A percentile compares a stretch with the other conserved stretches of the same genome.
Conservation (phyloP, 441 rosid species). For the Adansonia grandidieri region DNA sequence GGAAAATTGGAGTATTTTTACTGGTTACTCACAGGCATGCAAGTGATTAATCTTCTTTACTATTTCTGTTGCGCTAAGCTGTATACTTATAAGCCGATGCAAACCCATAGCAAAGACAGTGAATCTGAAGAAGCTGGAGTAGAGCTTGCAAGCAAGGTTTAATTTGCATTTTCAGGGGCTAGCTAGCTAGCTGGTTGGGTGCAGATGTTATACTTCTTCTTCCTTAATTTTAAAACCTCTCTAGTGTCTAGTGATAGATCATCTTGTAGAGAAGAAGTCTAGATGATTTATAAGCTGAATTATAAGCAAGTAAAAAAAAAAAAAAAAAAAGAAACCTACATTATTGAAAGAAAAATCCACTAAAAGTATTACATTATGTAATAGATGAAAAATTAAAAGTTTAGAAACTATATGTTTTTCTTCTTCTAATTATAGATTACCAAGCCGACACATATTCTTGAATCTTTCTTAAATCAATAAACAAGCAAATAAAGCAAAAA, state of each 20-base stretch:
- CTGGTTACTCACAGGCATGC: constrained; percentile 75
- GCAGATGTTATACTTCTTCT: too few relatives aligned
- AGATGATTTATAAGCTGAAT: neutral
- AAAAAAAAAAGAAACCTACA: neutral
- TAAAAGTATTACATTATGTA: neutral
- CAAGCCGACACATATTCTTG: too few relatives aligned
- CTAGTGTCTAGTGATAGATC: neutral
- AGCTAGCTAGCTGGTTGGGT: neutral
- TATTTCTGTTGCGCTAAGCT: constrained; percentile 69
- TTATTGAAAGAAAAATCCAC: neutral
- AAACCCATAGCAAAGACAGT: constrained; percentile 42
- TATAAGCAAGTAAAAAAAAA: neutral
- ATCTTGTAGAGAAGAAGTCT: neutral
- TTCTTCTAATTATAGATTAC: too few relatives aligned
- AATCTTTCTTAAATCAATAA: too few relatives aligned
- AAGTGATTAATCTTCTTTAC: constrained; percentile 64
- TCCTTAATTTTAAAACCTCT: too few relatives aligned
- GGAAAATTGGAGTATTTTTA: constrained; percentile 89
- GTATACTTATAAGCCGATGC: constrained; percentile 77
- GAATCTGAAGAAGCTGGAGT: constrained; percentile 32
- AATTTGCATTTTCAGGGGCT: neutral
- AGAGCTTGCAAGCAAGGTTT: constrained; percentile 48
- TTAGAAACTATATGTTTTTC: neutral
- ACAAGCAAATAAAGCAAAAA: neutral
- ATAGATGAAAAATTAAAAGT: neutral